Base-by-base conservation (phyloP, 2,329 filamentous ascomycete species). In the Colletotrichum tabaci region DNA sequence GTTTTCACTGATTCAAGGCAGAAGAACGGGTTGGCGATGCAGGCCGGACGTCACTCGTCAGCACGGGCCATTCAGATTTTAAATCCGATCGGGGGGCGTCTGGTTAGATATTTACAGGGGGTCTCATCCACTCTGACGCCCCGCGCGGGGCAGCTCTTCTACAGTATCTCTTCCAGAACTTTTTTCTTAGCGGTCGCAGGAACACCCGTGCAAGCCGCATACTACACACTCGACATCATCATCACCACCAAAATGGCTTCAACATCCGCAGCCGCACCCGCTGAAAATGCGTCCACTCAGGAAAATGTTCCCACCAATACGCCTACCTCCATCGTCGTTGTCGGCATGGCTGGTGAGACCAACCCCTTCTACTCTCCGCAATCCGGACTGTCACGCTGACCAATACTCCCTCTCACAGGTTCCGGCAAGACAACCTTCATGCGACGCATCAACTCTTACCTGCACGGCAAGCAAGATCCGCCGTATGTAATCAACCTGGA, bases 391-490 rank as follows among this genome's bases (percentile, higher is more conserved):
- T 74, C 15, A 26, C 38, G 61, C 67, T 71, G 63, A 74, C 61
- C 44, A 61, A 55, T 52, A 62, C 40, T 12, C 21, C 61, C n/a
- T 70, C 52, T 8, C 35, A 38, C 75, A 93, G 92, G 96, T 77
- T 97, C 95, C 18, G 96, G 96, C 78, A 99, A 99, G 87, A 99
- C 96, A n/a, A 99, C 97, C 0, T 99, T 99, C 80, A 98, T 99
- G 96, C 96, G 98, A 81, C 91, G 96, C 78, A 96, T 99, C 78
- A 98, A 98, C 82, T 93, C 96, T 0, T 89, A 99, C 80, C 91
- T 99, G 4, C 96, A 98, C 80, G 89, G 89, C 6, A 89, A 95
- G 78, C 90, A 92, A 70, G 89, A 92, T 21, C 91, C 94, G 1
- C 96, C 97, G 5, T 99, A 99, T 82, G 95, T 98, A 71, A 91